Evolutionary conservation across 2,329 filamentous ascomycete species (phyloP).

Genomic region (Sporothrix brunneoviolacea): DNA sequence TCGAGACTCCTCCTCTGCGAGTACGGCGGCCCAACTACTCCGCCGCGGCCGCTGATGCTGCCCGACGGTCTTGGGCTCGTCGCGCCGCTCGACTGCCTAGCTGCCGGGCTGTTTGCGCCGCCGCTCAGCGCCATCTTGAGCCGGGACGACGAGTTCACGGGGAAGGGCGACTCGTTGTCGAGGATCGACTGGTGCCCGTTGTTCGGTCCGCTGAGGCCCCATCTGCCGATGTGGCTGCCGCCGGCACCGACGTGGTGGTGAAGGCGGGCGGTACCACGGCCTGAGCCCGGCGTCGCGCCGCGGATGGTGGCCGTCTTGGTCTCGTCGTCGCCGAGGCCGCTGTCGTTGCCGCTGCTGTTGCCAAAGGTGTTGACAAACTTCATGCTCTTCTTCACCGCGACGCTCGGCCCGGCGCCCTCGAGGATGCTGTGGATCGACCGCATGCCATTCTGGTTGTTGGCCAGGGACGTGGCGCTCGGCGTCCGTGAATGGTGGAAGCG

Average conservation of each 20-base stretch:
- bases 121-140: slow-evolving; percentile 49
- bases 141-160: slow-evolving; percentile 48
- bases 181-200: slow-evolving; percentile 66
- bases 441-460: slow-evolving; percentile 55
- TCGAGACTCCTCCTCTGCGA: slow-evolving; percentile 12
- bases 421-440: slow-evolving; percentile 62
- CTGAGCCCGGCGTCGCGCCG: slow-evolving; percentile 54
- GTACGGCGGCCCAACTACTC: slow-evolving; percentile 11
- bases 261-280: slow-evolving; percentile 62
- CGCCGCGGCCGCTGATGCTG: slow-evolving; percentile 28
- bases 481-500: slow-evolving; percentile 78
- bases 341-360: slow-evolving; percentile 47
- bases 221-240: slow-evolving; percentile 52
- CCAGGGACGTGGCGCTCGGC: slow-evolving; percentile 83
- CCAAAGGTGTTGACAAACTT: slow-evolving; percentile 88
- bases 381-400: slow-evolving; percentile 83
- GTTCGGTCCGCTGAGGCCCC: slow-evolving; percentile 60
- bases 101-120: slow-evolving; percentile 30
- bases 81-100: slow-evolving; percentile 60
- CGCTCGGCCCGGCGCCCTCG: slow-evolving; percentile 40
- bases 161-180: slow-evolving; percentile 64
- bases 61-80: slow-evolving; percentile 55
- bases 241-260: slow-evolving; percentile 54
- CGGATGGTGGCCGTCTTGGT: slow-evolving; percentile 53
- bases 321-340: slow-evolving; percentile 56